Base-by-base conservation (phyloP, 495 filamentous ascomycete genomes). In the Lasiosphaeris hirsuta region DNA sequence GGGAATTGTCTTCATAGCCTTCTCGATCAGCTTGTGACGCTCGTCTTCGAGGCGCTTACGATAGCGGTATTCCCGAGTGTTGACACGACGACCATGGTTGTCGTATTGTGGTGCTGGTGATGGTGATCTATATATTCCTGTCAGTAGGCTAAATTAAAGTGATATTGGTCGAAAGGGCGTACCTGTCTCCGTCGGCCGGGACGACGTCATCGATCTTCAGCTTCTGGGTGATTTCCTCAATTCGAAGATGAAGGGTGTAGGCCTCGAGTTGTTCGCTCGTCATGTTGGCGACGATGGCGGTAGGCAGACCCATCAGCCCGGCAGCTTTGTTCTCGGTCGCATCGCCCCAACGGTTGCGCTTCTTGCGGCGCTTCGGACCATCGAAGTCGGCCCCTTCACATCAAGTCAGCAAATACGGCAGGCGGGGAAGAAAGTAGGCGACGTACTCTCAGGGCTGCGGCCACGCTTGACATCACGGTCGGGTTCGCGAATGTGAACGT, bases 221-320 rank as follows among this genome's bases (percentile, higher is more conserved):
- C 81, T 97, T 97, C 78, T 98, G 92, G 69, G 90, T 97, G 65
- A 98, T 98, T 75, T 98, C 94, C 72, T 97, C 91, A 61, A 98
- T 95, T 69, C 94, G 90, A 61, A 98, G 76, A 71, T 98, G 92
- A 54, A 96, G 75, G 14, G 90, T 90, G 68, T 98, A 98, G 14
- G 94, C 94, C 73, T 98, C 94, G 42, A 97, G 84, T 76, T 98
- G 94, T 76, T 98, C 94, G 70, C 83, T 91, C 45, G 94, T 97
- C 90, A 98, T 97, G 73, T 92, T 90, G 46, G 90, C 90, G 71
- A 90, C 88, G 76, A 98, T 97, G 71, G 92, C 88, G 14, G 93
- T 97, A 35, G 94, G 90, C 67, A 98, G 83, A 57, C 95, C 94
- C 92, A 98, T 97, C 53, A 98, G 80, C 58, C 94, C 94, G 56